Base-by-base conservation (phyloP, 2,329 filamentous ascomycete genomes). In the Aspergillus felis region DNA sequence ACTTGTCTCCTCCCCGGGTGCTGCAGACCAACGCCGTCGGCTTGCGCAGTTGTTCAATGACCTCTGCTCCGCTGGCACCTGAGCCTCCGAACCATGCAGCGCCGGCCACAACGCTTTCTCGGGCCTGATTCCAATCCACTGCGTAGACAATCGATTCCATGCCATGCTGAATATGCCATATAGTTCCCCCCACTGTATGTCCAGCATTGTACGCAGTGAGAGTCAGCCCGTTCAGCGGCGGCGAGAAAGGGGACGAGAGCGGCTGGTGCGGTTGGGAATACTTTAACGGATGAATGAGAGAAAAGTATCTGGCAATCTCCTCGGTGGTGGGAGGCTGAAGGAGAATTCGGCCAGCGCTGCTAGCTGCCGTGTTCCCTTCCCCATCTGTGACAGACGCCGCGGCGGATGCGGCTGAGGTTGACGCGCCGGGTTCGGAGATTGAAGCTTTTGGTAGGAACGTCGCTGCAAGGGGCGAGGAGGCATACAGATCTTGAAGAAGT, bases 161-260 rank as follows among this genome's bases (percentile, higher is more conserved):
- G 0, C 92, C 92, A 78, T 97, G 92, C 68, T 97, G 93, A 63
- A 99, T 92, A 69, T 97, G 93, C 94, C 94, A 99, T 79, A 99
- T 96, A 25, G 94, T 97, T 56, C 94, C 94, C 73, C 94, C 94
- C 0, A 97, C 84, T 0, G 93, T 97, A 71, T 97, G 93, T 62
- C 94, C 94, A 7, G 94, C 92, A 75, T 95, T 96, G 78, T 97
- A 97, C 0, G 94, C 94, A 0, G 94, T 99, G 63, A 99, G 90
- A 2, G 91, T 96, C 20, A 99, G 84, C 4, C 92, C 92, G 65
- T 94, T 92, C 17, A 97, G 81, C 1, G 93, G 89, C 3, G 92
- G 91, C 2, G 92, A 95, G 70, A 92, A 95, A 0, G 92, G 88
- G 4, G 92, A 94, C 0, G 90, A 86, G 1, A 92, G 81, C 1